Conservation (phyloP, 2,329 filamentous ascomycete species). For the Sporothrix schenckii region DNA sequence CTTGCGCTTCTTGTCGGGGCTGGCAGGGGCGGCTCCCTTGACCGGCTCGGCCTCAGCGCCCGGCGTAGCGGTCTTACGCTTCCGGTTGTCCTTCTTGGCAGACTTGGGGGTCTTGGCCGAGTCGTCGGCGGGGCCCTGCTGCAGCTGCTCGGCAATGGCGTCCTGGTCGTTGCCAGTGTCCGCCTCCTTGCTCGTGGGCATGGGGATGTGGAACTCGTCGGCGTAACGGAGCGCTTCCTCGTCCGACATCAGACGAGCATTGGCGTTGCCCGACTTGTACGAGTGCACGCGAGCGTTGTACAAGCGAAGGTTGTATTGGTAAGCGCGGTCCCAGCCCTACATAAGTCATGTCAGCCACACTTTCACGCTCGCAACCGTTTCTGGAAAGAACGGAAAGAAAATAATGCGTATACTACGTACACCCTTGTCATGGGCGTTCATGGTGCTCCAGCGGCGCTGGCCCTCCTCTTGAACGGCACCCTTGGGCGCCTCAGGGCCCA, state of each 20-base stretch:
- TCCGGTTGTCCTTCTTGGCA: conserved; percentile 51
- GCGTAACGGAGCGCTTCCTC: conserved; percentile 63
- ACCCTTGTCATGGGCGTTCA: conserved; percentile 72
- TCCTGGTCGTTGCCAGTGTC: conserved; percentile 56
- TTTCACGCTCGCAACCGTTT: neutral
- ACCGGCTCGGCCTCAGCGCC: conserved; percentile 49
- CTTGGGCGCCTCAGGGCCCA: conserved; percentile 75
- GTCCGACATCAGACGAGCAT: conserved; percentile 64
- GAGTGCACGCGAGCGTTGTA: conserved; percentile 68
- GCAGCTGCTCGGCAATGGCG: conserved; percentile 62
- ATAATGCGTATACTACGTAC: conserved; percentile 42
- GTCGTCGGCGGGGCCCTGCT: conserved; percentile 51
- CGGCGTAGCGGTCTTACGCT: conserved; percentile 60
- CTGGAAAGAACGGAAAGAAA: no score
- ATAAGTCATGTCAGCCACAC: conserved; percentile 22
- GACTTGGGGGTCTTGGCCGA: conserved; percentile 63
- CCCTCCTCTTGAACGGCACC: conserved; percentile 88
- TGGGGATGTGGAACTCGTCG: conserved; percentile 59
- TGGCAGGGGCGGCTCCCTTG: conserved; percentile 51
- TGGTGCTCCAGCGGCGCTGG: conserved; percentile 79
- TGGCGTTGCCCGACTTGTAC: conserved; percentile 62
- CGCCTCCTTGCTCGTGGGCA: conserved; percentile 54
- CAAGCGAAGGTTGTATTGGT: conserved; percentile 67
- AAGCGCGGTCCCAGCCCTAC: conserved; percentile 65
- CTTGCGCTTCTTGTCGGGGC: conserved; percentile 67